These are phyloP conservation scores for Carallia pectinifolia DNA, from an alignment of 345 rosid genomes.

Conservation along the genomic window DNA sequence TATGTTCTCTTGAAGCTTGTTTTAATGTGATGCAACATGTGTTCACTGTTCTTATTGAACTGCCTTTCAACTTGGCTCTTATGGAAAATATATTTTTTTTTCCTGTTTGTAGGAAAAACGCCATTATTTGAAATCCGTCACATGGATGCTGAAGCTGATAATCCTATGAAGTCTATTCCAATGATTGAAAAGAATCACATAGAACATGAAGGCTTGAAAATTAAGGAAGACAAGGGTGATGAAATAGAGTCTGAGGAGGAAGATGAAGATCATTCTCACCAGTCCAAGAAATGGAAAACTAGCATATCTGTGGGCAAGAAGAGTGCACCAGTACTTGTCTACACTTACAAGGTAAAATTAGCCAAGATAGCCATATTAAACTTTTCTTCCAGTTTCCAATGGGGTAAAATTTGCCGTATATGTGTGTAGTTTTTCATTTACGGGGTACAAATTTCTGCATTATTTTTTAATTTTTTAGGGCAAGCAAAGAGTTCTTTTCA, in stretches of 20 bases:
- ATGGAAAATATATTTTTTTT: conserved; percentile 1
- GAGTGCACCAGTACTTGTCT: conserved; percentile 57
- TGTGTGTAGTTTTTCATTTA: not conserved
- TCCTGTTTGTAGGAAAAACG: conserved; percentile 54
- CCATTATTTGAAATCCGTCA: conserved; percentile 74
- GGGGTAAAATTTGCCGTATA: not conserved
- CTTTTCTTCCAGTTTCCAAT: not conserved
- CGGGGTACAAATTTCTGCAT: not conserved
- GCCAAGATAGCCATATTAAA: conserved; percentile 1
- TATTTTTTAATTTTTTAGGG: not conserved
- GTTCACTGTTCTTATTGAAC: conserved; percentile 1
- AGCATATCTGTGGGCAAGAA: conserved; percentile 38
- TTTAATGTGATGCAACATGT: not conserved
- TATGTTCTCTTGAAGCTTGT: conserved; percentile 6
- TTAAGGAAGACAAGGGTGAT: conserved; percentile 28
- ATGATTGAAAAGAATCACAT: conserved; percentile 27
- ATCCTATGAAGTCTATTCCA: conserved; percentile 39
- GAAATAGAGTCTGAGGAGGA: conserved; percentile 55
- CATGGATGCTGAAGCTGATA: conserved; percentile 45
- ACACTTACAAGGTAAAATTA: conserved; percentile 65
- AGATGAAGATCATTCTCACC: conserved; percentile 41
- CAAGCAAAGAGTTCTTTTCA: not conserved
- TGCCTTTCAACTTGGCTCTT: not conserved
- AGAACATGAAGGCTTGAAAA: conserved; percentile 33
- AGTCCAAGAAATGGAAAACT: conserved; percentile 30